A percentile compares a stretch with the other conserved stretches of the same genome.
phyloP scores from a whole-genome alignment of 2,329 filamentous ascomycete genomes.

The Aspergillus luchuensis region DNA sequence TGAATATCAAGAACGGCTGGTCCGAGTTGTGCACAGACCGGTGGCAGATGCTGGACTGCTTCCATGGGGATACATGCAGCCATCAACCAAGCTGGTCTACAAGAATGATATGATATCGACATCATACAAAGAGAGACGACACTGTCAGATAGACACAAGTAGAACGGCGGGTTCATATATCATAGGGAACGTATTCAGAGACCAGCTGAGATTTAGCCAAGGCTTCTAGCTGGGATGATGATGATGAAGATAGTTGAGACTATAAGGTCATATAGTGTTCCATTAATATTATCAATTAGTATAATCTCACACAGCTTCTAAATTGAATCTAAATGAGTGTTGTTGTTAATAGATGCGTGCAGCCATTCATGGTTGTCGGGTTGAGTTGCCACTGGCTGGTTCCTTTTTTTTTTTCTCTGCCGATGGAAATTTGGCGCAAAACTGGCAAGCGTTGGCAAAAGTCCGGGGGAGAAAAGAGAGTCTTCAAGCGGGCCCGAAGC shows the following conservation, averaged over 20 bases:
- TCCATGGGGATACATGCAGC: neutral
- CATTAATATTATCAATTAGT: too few relatives aligned
- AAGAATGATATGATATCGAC: neutral
- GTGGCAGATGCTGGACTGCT: neutral
- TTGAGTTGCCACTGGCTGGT: neutral
- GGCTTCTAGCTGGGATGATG: too few relatives aligned
- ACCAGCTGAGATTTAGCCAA: too few relatives aligned
- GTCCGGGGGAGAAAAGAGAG: constrained; percentile 13
- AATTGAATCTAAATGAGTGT: too few relatives aligned
- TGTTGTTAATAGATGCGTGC: neutral
- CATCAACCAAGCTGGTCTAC: neutral
- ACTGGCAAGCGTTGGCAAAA: constrained; percentile 11
- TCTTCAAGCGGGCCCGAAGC: constrained; percentile 23
- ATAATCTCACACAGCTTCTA: too few relatives aligned
- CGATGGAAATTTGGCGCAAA: constrained; percentile 5
- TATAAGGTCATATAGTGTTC: too few relatives aligned
- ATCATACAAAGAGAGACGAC: neutral
- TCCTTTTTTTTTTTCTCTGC: constrained; percentile 12
- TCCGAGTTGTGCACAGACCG: neutral
- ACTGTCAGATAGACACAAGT: neutral
- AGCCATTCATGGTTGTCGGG: neutral
- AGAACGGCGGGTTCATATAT: too few relatives aligned
- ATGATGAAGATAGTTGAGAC: too few relatives aligned
- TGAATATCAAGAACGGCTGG: neutral
- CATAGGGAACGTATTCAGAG: too few relatives aligned